Percentiles rank a stretch among this genome's conserved stretches.
Conservation (phyloP, 1,284 basidiomycete species). For the Marasmius tenuissimus region DNA sequence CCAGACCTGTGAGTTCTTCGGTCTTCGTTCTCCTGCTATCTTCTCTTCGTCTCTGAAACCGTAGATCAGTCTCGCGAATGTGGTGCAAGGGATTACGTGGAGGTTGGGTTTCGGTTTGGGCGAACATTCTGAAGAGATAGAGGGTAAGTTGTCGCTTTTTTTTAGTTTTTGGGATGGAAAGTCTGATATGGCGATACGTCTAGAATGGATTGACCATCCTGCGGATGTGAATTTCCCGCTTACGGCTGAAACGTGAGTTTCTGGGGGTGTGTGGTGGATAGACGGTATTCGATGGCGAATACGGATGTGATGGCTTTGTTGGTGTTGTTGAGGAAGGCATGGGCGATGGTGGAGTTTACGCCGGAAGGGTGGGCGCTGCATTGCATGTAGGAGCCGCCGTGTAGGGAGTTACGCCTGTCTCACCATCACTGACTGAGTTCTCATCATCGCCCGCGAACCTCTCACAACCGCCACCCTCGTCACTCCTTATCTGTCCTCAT, state of each 20-base stretch:
- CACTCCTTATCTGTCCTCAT: too few species aligned
- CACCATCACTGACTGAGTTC: too few species aligned
- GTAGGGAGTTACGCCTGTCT: too few species aligned
- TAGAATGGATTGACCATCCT: constrained; percentile 62
- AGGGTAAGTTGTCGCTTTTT: constrained; percentile 38
- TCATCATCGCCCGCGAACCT: too few species aligned
- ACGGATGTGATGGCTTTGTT: neutral
- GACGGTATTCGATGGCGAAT: constrained; percentile 17
- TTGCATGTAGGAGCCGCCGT: constrained; percentile 48
- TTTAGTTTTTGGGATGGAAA: constrained; percentile 2
- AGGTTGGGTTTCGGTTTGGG: constrained; percentile 58
- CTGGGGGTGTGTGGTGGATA: constrained; percentile 19
- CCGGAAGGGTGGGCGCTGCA: constrained; percentile 44
- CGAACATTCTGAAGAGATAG: constrained; percentile 44
- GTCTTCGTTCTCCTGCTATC: neutral
- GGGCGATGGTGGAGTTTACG: constrained; percentile 29
- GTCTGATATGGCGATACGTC: neutral
- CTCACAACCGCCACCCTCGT: too few species aligned
- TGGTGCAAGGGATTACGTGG: constrained; percentile 61
- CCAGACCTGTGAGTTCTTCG: constrained; percentile 64
- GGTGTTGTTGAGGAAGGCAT: constrained; percentile 29
- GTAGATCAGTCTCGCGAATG: constrained; percentile 44
- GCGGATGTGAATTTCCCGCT: constrained; percentile 52
- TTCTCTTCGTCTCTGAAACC: too few species aligned
- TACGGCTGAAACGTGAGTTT: constrained; percentile 45